Percentiles rank a stretch among this genome's conserved stretches.
Evolutionary conservation across 805 yeast species (phyloP).

Genomic region (Candida broadrunensis): DNA sequence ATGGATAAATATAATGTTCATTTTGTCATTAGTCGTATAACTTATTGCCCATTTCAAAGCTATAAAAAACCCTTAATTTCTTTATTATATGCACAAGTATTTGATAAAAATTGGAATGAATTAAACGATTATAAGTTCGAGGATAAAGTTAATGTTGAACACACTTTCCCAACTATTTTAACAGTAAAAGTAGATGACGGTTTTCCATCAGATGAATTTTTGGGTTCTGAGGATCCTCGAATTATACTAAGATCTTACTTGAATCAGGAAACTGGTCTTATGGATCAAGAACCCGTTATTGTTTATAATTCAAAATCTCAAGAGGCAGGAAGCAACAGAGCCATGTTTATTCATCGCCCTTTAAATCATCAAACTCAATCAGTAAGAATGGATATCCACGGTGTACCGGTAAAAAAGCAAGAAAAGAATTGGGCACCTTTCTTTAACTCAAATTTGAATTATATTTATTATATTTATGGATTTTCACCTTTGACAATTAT

Average conservation of each 20-base stretch:
- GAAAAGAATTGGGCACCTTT: constrained; percentile 42
- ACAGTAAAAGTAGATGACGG: constrained; percentile 7
- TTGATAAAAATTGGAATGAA: constrained; percentile 45
- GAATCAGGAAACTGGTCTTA: not conserved
- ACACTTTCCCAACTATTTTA: constrained; percentile 10
- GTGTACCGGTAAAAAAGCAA: not conserved
- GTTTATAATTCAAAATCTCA: constrained; percentile 5
- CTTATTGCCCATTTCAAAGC: constrained; percentile 26
- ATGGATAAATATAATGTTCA: constrained; percentile 46
- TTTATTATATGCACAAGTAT: constrained; percentile 41
- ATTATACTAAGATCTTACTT: constrained; percentile 16
- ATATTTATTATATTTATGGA: constrained; percentile 28
- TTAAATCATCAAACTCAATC: constrained; percentile 21
- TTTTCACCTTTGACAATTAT: constrained; percentile 28
- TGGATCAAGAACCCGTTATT: constrained; percentile 15
- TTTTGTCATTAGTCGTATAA: constrained; percentile 42
- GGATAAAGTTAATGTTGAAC: constrained; percentile 4
- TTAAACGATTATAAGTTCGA: constrained; percentile 18
- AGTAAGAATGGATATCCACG: constrained; percentile 7
- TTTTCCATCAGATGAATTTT: constrained; percentile 1
- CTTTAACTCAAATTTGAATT: constrained; percentile 20
- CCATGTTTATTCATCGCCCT: constrained; percentile 31
- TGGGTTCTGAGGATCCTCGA: constrained; percentile 29
- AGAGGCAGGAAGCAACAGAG: constrained; percentile 12
- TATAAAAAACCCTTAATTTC: constrained; percentile 34